phyloP scores from a whole-genome alignment of 1,284 basidiomycete species.

The Xerocomus nothofagi region DNA sequence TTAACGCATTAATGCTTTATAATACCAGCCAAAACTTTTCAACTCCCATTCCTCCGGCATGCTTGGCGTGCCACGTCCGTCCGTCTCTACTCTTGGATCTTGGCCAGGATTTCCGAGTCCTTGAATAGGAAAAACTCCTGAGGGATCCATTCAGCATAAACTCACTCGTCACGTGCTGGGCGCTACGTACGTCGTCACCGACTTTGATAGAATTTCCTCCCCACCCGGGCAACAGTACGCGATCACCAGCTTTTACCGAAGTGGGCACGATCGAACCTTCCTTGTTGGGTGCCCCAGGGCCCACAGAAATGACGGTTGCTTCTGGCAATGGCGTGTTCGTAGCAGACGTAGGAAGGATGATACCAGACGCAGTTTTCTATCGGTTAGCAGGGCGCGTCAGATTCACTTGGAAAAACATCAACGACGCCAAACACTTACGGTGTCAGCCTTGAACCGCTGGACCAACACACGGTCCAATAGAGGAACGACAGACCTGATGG shows the following conservation, averaged over 20 bases:
- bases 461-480: slow-evolving; percentile 96
- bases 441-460: slow-evolving; percentile 94
- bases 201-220: slow-evolving; percentile 96
- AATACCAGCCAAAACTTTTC: slow-evolving; percentile 18
- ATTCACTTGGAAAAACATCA: neutral
- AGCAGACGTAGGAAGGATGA: slow-evolving; percentile 90
- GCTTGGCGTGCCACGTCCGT: neutral
- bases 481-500: slow-evolving; percentile 89
- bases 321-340: slow-evolving; percentile 88
- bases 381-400: neutral
- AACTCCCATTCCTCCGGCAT: neutral
- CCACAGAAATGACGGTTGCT: slow-evolving; percentile 94
- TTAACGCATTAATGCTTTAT: slow-evolving; percentile 20
- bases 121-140: slow-evolving; percentile 94
- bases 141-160: slow-evolving; percentile 3
- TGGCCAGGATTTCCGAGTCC: slow-evolving; percentile 95
- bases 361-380: slow-evolving; percentile 92
- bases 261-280: slow-evolving; percentile 80
- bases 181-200: slow-evolving; percentile 83
- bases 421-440: slow-evolving; percentile 49
- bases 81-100: slow-evolving; percentile 84
- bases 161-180: neutral
- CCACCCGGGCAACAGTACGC: slow-evolving; percentile 93
- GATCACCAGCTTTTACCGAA: slow-evolving; percentile 85
- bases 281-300: slow-evolving; percentile 89